Percentiles rank a stretch among this genome's conserved stretches.
These are phyloP conservation scores for Conticribra guillardii DNA, from an alignment of 108 stramenopile species.

Conservation along the genomic window DNA sequence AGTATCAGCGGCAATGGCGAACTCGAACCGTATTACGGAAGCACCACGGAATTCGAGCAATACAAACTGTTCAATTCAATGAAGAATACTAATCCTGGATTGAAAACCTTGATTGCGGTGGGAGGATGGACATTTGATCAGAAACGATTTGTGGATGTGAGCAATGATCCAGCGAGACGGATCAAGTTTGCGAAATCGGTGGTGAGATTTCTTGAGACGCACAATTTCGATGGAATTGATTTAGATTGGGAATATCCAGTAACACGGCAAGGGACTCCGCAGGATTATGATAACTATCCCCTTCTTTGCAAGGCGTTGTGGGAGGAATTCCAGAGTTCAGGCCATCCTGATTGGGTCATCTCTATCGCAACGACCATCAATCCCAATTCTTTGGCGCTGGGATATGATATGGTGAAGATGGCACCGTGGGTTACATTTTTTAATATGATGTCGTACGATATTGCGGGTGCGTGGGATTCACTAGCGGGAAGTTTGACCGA, in stretches of 20 bases:
- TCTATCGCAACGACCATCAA: conserved; percentile 41
- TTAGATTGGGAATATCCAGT: conserved; percentile 38
- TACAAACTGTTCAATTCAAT: conserved; percentile 17
- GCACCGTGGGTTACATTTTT: conserved; percentile 32
- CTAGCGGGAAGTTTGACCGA: conserved; percentile 33
- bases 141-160: conserved; percentile 21
- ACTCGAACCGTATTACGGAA: conserved; percentile 28
- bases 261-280: conserved; percentile 26
- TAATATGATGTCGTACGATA: conserved; percentile 46
- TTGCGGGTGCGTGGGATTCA: conserved; percentile 26
- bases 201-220: conserved; percentile 11
- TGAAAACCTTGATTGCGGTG: conserved; percentile 34
- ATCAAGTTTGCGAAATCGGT: conserved; percentile 32
- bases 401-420: conserved; percentile 42
- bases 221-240: conserved; percentile 46
- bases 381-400: conserved; percentile 6
- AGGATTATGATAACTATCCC: conserved; percentile 42
- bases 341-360: conserved; percentile 36
- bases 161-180: conserved; percentile 23
- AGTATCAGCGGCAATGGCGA: conserved; percentile 3
- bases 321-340: conserved; percentile 18
- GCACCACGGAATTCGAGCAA: not conserved
- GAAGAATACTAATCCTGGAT: conserved; percentile 20
- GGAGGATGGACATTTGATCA: conserved; percentile 44
- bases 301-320: conserved; percentile 33